These are phyloP conservation scores for Heterococcus sp. DNA, from an alignment of 108 stramenopile genomes.

Conservation along the genomic window DNA sequence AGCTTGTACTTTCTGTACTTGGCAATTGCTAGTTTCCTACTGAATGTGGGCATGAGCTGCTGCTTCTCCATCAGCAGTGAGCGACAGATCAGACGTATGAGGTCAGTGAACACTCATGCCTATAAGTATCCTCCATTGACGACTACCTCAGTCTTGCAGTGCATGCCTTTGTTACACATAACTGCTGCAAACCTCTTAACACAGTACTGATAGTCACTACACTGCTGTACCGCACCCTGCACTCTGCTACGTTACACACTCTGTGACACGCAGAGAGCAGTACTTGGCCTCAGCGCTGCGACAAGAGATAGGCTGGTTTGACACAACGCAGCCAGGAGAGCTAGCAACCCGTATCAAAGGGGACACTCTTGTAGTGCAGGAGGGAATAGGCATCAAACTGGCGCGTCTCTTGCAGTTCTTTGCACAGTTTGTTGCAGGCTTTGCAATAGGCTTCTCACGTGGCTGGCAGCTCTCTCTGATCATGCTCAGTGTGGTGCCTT, in stretches of 20 bases:
- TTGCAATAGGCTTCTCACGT: constrained; percentile 26
- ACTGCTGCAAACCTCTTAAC: too few relatives aligned
- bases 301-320: constrained; percentile 49
- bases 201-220: too few relatives aligned
- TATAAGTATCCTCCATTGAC: too few relatives aligned
- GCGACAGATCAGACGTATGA: constrained; percentile 28
- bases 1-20: constrained; percentile 18
- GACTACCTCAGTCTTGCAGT: too few relatives aligned
- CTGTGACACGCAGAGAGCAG: too few relatives aligned
- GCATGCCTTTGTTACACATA: too few relatives aligned
- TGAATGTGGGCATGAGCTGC: constrained; percentile 16
- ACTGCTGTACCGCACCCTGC: too few relatives aligned
- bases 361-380: constrained; percentile 38
- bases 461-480: constrained; percentile 47
- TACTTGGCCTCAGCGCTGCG: constrained; percentile 29
- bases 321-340: constrained; percentile 39
- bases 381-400: constrained; percentile 44
- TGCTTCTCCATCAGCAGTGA: constrained; percentile 16
- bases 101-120: too few relatives aligned
- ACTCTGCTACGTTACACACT: too few relatives aligned
- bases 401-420: constrained; percentile 27
- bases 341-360: constrained; percentile 42
- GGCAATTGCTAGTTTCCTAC: constrained; percentile 3
- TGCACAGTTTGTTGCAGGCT: constrained; percentile 35
- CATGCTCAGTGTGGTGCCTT: constrained; percentile 35